Base-by-base conservation (phyloP, 2,329 filamentous ascomycete species). In the Venturia aucupariae region DNA sequence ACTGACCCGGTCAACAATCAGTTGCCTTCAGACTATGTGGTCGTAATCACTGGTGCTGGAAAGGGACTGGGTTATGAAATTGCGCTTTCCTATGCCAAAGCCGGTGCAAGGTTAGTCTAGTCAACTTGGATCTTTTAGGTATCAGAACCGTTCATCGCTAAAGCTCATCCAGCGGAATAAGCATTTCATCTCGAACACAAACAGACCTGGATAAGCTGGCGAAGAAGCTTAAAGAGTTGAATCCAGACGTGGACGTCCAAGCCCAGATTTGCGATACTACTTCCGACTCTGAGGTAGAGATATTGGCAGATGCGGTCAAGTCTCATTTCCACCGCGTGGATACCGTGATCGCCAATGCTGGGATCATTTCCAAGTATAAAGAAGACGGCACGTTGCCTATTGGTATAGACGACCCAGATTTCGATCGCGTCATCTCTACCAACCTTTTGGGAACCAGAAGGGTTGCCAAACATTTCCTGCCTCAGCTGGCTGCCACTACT, bases 1-100 rank as follows among this genome's bases (percentile, higher is more conserved):
- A 67, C 66, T 32, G 51, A 64, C 32, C 66, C 68, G 3, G 19
- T 22, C 19, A 64, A 51, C 30, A 71, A 71, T 65, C 67, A 67
- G 48, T 65, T 74, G 19, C 60, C 70, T 0, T 38, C 38, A 4
- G 59, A 67, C 5, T 67, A 71, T 61, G 71, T 67, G 13, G 69
- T 74, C n/a, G 70, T 72, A 46, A 67, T 75, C 3, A 70, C 74
- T 44, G 73, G 73, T 2, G 73, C 72, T 6, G 71, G 72, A 5
- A 67, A 69, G 11, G 73, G 73, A 2, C 73, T 75, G 15, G 73
- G 73, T 11, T 70, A 69, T 4, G 64, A 65, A 2, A 75, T 75
- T 2, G 70, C 69, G 6, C 59, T 69, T 24, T 68, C 72, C 19
- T 75, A 73, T 60, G 73, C 72, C 10, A 63, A 68, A 64, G 73